Conservation (phyloP, 2,329 filamentous ascomycete species). For the Coniochaeta sp. region DNA sequence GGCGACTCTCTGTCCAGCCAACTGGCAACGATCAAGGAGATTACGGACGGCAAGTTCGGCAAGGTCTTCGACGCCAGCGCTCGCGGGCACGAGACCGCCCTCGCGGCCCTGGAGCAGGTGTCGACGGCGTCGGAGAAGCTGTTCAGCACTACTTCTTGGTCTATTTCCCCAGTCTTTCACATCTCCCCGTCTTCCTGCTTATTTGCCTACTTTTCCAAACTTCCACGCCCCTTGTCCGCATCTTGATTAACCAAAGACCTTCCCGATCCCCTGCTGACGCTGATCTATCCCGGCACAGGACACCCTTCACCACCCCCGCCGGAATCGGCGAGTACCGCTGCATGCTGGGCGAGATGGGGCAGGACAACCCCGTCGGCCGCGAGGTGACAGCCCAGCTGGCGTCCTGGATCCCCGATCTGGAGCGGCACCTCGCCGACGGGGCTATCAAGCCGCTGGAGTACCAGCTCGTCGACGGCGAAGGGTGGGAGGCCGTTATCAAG, state of each 20-base stretch:
- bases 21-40: constrained; percentile 19
- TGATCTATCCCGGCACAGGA: constrained; percentile 8
- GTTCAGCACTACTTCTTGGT: constrained; percentile 26
- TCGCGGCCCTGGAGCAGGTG: constrained; percentile 19
- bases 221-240: too few species aligned
- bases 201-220: background rate
- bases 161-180: background rate
- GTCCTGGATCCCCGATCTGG: constrained; percentile 12
- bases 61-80: constrained; percentile 25
- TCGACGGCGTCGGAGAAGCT: constrained; percentile 18
- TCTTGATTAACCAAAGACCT: background rate
- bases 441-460: constrained; percentile 15
- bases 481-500: constrained; percentile 17
- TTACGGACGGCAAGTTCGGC: constrained; percentile 24
- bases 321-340: constrained; percentile 17
- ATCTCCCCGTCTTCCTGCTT: constrained; percentile 1
- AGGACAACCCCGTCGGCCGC: constrained; percentile 9
- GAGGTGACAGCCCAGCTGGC: constrained; percentile 11
- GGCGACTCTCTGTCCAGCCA: constrained; percentile 20
- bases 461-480: constrained; percentile 12
- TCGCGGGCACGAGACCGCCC: constrained; percentile 18
- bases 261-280: background rate
- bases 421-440: constrained; percentile 15
- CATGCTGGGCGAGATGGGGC: constrained; percentile 16
- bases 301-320: constrained; percentile 14